Base-by-base conservation (phyloP, 2,329 filamentous ascomycete species). In the Ceratocystis variospora region DNA sequence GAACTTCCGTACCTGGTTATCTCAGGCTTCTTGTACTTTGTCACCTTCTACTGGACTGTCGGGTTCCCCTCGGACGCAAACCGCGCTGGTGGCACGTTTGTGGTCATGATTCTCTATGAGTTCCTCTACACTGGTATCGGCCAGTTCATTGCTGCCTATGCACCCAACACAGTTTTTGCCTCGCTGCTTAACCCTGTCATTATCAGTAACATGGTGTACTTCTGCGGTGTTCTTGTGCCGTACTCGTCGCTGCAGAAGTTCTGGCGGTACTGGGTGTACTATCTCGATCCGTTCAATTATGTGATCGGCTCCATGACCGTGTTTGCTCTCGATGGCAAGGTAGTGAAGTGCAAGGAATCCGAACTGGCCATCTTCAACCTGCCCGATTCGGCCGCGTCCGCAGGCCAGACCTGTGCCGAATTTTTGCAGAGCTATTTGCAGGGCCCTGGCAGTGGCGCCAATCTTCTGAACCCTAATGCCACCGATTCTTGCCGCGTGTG, bases 161-260 rank as follows among this genome's bases (percentile, higher is more conserved):
- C 83, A 0, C 83, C 83, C 0, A 85, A 83, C 68, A 82, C 79
- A 44, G 79, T 83, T 10, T 84, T 85, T 57, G 83, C 83, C 0
- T 76, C 81, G 0, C 76, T 86, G 3, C 78, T 79, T 68, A 85
- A 85, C 69, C 82, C 82, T 0, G 71, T 86, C 0, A 64, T 85
- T 10, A 75, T 86, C 66, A 78, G 80, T 71, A 73, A 84, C 50
- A 77, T 90, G 2, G 79, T 89, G 7, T 82, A 81, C 0, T 91
- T 92, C 77, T 90, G 87, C 70, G 88, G 88, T 69, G 86, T 91
- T 1, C 77, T 90, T 4, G 87, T 90, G 0, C 87, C 87, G 0
- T 89, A 86, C 69, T 71, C 71, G 0, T 79, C 80, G 31, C 79
- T 91, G 25, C 81, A 84, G 7, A 70, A 74, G 0, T 90, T 90